Conservation (phyloP, 129 eudicot species). For the Cynara cardunculus region DNA sequence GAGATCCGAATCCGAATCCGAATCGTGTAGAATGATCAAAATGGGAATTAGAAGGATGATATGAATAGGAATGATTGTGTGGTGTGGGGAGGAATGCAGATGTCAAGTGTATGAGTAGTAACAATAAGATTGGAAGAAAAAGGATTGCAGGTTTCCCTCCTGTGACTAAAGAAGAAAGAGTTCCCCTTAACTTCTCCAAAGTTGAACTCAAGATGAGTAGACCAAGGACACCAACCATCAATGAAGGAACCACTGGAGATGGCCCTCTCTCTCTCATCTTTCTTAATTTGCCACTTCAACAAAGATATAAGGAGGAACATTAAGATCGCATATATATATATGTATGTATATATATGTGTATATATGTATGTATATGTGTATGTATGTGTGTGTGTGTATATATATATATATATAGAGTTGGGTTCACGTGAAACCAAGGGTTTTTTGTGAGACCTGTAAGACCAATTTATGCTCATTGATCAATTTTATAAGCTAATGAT, state of each 20-base stretch:
- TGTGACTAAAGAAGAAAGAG: conserved; percentile 18
- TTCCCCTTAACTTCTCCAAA: conserved; percentile 24
- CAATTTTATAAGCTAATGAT: too few species aligned
- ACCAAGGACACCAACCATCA: conserved; percentile 45
- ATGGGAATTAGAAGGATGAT: conserved; percentile 11
- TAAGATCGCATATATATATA: not conserved
- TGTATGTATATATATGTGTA: not conserved
- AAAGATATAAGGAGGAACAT: not conserved
- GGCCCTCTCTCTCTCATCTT: conserved; percentile 39
- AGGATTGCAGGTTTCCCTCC: conserved; percentile 17
- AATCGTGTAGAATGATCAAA: conserved; percentile 43
- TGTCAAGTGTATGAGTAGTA: conserved; percentile 40
- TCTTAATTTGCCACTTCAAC: not conserved
- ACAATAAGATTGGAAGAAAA: conserved; percentile 30
- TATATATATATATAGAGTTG: too few species aligned
- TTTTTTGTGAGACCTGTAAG: too few species aligned
- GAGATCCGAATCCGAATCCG: conserved; percentile 38
- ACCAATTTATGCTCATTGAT: too few species aligned
- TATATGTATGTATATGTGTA: not conserved
- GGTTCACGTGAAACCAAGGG: too few species aligned
- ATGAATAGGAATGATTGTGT: not conserved
- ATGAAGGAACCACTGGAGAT: conserved; percentile 48
- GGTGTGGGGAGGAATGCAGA: conserved; percentile 19
- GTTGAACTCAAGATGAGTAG: conserved; percentile 37
- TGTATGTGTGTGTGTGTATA: too few species aligned